Evolutionary conservation across 2,329 filamentous ascomycete species (phyloP), one percentile per base, ranked within the genome.

Genomic region (Aspergillus aculeatus): DNA sequence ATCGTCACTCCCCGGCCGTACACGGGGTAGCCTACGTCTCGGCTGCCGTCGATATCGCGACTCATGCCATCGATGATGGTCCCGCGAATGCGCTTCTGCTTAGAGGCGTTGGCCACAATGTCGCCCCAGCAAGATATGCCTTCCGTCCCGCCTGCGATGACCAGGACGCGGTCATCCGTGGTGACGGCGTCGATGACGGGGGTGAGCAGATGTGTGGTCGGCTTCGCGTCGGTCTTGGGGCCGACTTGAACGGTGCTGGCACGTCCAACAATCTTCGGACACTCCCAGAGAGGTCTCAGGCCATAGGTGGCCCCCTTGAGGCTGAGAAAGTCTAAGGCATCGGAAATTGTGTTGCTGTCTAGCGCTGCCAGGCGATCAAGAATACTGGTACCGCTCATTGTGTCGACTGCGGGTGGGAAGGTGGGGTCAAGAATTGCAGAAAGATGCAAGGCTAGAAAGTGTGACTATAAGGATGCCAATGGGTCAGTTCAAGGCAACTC

Each of bases 11-110:
- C 72, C 2, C 68, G 66, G 35, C 73, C 73, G 54, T 69, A 75
- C 5, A 75, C 69, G 11, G 73, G 73, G 57, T 74, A 76, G 21
- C 66, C 63, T 19, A 69, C 63, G 0, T 74, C 69, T 1, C 70
- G 69, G 38, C 71, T 71, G 5, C 73, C 73, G 35, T 75, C 70
- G 11, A 75, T 73, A 14, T 73, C 71, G 6, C 71, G 70, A 38
- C 70, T 68, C 67, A 71, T 65, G 19, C 71, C 71, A 35, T 73
- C 70, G n/a, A 73, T 71, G 61, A 73, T 56, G 3, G 71, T 69
- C 3, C 71, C 71, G 1, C 71, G 69, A 16, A 73, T 71, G 0
- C 51, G 5, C 35, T 70, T 72, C 7, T 29, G 23, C 24, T 68
- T 62, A 5, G 70, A 62, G 2, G 64, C 67, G 23, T 68, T 67